Evolutionary conservation across 2,329 filamentous ascomycete species (phyloP), one percentile per base, ranked within the genome.

Genomic region (Aspergillus fischeri): DNA sequence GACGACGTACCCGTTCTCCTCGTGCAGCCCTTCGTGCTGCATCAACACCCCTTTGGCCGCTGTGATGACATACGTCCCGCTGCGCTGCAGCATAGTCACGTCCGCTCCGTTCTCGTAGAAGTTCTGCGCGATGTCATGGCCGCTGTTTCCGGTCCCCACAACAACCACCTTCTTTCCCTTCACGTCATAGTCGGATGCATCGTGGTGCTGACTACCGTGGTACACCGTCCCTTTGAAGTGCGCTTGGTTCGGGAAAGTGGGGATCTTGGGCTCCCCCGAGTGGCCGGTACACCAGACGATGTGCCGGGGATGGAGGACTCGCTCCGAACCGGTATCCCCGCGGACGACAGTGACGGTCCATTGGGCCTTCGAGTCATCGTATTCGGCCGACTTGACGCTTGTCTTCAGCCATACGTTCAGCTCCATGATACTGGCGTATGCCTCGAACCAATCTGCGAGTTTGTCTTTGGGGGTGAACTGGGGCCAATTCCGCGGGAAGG

Each of bases 61-160:
- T 0, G 76, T 77, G 27, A 83, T 73, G 10, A 82, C 78, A 63
- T 79, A 82, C 2, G 80, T 83, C 2, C 75, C 76, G 8, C 73
- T 72, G 8, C 81, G 78, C 66, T 85, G 82, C 1, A 85, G 63
- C 76, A 85, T 80, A 3, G 80, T 81, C 2, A 83, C 80, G 21
- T 76, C 67, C 4, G 78, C 78, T 1, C 81, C 81, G 35, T 78
- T 75, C 52, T 81, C 74, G 50, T 75, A 74, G 59, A 75, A 82
- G 61, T 82, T 77, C 62, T 81, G 77, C 0, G 79, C 78, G 50
- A 82, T 79, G 52, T 82, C 80, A 54, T 82, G 79, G 0, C 74
- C 78, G 57, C 76, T 79, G 54, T 80, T 82, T 14, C 79, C 78
- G 1, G 77, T 77, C 2, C 80, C 80, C 4, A 83, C 73, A 3